Base-by-base conservation (phyloP, 2,329 filamentous ascomycete species). In the Sarocladium oryzae region DNA sequence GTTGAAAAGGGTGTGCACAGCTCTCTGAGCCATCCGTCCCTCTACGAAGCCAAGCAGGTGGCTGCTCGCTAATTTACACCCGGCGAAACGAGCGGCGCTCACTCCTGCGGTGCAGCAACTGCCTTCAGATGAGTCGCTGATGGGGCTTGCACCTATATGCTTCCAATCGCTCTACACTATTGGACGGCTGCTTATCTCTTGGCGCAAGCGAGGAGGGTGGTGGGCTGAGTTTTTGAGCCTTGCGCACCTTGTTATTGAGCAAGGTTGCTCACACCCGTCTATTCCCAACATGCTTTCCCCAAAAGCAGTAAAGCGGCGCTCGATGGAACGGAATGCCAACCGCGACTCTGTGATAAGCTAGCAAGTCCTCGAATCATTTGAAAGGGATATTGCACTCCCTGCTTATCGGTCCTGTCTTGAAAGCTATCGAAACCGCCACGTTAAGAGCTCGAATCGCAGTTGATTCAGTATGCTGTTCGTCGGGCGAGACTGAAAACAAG, bases 121-220 rank as follows among this genome's bases (percentile, higher is more conserved):
- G n/a, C n/a, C n/a, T n/a, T n/a, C n/a, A n/a, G n/a, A n/a, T n/a
- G n/a, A n/a, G n/a, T n/a, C n/a, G n/a, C n/a, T n/a, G n/a, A n/a
- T n/a, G n/a, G n/a, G n/a, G n/a, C n/a, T n/a, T n/a, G n/a, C n/a
- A n/a, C n/a, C n/a, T n/a, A n/a, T n/a, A n/a, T n/a, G n/a, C 21
- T 7, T 43, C 23, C 21, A 15, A 43, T 18, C 26, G 28, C n/a
- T 15, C 16, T 5, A 48, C 26, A 26, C 16, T n/a, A 32, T 33
- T 48, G 43, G 43, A 30, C 15, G 43, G 16, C 26, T 30, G 4
- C 43, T 48, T 48, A 48, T 48, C 43, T 48, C 43, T 48, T 48
- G 43, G 43, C 43, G 26, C 40, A 32, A 48, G n/a, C 28, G 43
- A 48, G 43, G 43, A 13, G 24, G 20, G 43, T 32, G 24, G 24